Evolutionary conservation across 768 basidiomycete species (phyloP).

Genomic region (Boletus subparvulus): DNA sequence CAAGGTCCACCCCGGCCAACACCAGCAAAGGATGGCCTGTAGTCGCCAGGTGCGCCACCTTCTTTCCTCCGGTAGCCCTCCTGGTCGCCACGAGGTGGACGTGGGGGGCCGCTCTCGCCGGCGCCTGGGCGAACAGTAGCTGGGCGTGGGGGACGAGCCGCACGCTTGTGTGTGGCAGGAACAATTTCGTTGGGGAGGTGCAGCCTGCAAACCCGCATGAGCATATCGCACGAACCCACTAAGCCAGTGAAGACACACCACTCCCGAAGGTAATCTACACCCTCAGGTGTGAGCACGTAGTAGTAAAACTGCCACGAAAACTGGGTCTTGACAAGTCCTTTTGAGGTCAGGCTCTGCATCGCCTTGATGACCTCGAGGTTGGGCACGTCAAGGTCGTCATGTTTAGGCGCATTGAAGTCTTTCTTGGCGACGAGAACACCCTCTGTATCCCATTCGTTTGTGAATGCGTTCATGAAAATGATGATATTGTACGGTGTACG

Average conservation of each 20-base stretch:
- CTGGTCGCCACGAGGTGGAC: constrained; percentile 83
- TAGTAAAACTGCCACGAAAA: constrained; percentile 99
- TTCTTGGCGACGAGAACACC: constrained; percentile 99
- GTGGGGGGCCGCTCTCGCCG: constrained; percentile 79
- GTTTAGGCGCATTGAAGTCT: constrained; percentile 96
- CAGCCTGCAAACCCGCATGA: constrained; percentile 52
- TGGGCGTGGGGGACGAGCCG: constrained; percentile 82
- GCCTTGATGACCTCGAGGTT: constrained; percentile 73
- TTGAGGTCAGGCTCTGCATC: constrained; percentile 65
- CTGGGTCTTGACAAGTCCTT: constrained; percentile 95
- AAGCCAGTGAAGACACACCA: constrained; percentile 43
- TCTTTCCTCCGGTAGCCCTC: constrained; percentile 92
- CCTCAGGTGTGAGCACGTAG: constrained; percentile 95
- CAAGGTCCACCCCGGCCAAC: constrained; percentile 86
- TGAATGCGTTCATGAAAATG: not conserved
- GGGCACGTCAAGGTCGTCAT: constrained; percentile 81
- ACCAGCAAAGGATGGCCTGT: constrained; percentile 84
- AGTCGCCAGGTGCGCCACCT: constrained; percentile 83
- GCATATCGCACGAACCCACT: not conserved
- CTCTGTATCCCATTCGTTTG: constrained; percentile 50
- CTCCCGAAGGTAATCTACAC: constrained; percentile 95
- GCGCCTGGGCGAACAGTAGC: constrained; percentile 69
- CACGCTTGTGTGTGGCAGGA: constrained; percentile 96
- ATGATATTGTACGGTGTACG: not conserved
- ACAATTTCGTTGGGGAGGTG: constrained; percentile 96